Evolutionary conservation across 345 rosid species (phyloP).

Genomic region (Syzygium aromaticum): DNA sequence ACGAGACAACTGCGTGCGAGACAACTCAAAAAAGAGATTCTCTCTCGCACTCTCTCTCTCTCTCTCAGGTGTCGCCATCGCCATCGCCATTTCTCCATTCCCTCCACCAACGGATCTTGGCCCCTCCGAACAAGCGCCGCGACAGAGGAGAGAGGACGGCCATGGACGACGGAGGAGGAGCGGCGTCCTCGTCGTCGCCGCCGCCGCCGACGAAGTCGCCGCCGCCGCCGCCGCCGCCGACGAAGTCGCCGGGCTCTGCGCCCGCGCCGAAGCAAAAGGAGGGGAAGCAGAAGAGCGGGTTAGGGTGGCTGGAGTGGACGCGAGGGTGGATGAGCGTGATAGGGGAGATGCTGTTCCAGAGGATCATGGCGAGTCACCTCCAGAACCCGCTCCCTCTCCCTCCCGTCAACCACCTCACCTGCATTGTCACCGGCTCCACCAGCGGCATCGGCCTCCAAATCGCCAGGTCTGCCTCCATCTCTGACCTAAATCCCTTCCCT

Average conservation of each 20-base stretch:
- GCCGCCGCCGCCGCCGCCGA: no score
- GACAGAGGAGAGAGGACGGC: neutral
- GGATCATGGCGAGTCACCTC: constrained; percentile 76
- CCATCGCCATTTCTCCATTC: neutral
- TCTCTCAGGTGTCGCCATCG: neutral
- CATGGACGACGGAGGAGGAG: neutral
- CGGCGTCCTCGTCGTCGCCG: neutral
- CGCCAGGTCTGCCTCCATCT: constrained; percentile 36
- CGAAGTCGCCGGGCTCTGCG: neutral
- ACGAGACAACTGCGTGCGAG: neutral
- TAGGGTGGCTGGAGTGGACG: constrained; percentile 96
- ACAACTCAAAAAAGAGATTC: neutral
- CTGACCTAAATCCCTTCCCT: neutral
- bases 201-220: neutral
- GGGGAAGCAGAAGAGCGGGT: constrained; percentile 41
- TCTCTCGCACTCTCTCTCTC: neutral
- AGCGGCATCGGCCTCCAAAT: constrained; percentile 95
- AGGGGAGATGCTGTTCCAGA: constrained; percentile 76
- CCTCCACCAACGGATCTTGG: neutral
- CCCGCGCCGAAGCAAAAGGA: neutral
- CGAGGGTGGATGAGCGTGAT: constrained; percentile 73
- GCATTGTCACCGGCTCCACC: constrained; percentile 93
- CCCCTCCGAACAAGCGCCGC: neutral
- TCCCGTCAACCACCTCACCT: constrained; percentile 63
- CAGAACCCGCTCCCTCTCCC: constrained; percentile 77